Percentiles rank a stretch among this genome's conserved stretches.
Evolutionary conservation across 2,329 filamentous ascomycete genomes (phyloP).

Genomic region (Fusarium annulatum): DNA sequence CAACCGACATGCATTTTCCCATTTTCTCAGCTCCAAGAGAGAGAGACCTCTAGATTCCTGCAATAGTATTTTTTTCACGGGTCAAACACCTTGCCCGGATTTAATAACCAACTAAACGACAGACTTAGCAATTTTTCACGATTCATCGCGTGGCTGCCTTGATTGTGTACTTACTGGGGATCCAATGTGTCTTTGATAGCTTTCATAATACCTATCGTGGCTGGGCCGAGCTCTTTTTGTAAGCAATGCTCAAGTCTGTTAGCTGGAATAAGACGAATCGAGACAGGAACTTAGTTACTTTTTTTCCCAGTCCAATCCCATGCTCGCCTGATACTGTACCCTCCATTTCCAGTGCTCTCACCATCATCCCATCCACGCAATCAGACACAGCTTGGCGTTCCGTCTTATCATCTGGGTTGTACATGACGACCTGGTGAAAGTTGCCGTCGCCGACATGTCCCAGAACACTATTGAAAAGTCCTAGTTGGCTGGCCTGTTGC

Average conservation of each 20-base stretch:
- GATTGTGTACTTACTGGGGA: background rate
- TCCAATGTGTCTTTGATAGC: background rate
- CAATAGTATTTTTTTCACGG: background rate
- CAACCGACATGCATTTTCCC: no score
- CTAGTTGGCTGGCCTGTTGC: constrained; percentile 58
- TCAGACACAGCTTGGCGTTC: constrained; percentile 66
- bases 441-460: constrained; percentile 82
- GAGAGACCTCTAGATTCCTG: fast-evolving
- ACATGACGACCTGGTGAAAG: constrained; percentile 68
- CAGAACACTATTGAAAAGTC: constrained; percentile 73
- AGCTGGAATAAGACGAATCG: fast-evolving
- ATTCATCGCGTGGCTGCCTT: no score
- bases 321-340: constrained; percentile 71
- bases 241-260: background rate
- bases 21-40: no score
- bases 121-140: background rate
- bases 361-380: constrained; percentile 76
- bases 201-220: background rate
- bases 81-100: background rate
- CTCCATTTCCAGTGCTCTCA: constrained; percentile 75
- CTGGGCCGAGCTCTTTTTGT: background rate
- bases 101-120: background rate
- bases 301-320: background rate
- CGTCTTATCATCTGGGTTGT: constrained; percentile 62
- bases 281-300: background rate